A percentile compares a stretch with the other conserved stretches of the same genome.
Conservation (phyloP, 768 basidiomycete species). For the Suillus clintonianus region DNA sequence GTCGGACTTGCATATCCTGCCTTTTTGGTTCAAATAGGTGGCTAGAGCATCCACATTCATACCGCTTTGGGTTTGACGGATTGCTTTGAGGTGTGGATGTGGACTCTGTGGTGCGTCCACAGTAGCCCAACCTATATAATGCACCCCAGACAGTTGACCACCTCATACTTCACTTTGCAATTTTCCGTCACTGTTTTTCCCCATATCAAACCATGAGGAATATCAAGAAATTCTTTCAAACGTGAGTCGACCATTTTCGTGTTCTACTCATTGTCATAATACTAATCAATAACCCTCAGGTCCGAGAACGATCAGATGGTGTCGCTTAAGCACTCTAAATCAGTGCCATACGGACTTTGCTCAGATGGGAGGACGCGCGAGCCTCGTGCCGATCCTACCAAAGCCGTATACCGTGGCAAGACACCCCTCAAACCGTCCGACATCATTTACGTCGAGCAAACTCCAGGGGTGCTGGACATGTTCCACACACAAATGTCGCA, state of each 20-base stretch:
- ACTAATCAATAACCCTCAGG: not conserved
- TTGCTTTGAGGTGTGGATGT: not conserved
- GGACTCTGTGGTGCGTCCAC: not conserved
- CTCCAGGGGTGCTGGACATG: constrained; percentile 3
- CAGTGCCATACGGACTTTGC: constrained; percentile 11
- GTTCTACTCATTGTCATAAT: not conserved
- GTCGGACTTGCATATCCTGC: not conserved
- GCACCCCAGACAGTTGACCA: not conserved
- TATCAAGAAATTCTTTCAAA: constrained; percentile 1
- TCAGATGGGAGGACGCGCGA: constrained; percentile 1
- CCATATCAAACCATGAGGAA: not conserved
- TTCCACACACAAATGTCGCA: not conserved
- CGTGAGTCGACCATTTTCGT: constrained; percentile 4
- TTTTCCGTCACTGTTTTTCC: not conserved
- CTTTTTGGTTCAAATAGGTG: not conserved
- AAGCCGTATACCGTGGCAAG: constrained; percentile 14
- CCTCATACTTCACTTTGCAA: not conserved
- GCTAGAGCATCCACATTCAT: not conserved
- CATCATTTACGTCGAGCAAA: constrained; percentile 9
- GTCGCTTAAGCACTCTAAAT: constrained; percentile 13
- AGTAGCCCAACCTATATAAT: not conserved
- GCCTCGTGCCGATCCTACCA: not conserved
- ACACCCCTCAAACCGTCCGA: constrained; percentile 10
- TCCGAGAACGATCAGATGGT: not conserved
- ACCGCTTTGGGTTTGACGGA: not conserved